A percentile compares a stretch with the other conserved stretches of the same genome.
Evolutionary conservation across 2,329 filamentous ascomycete species (phyloP).

Genomic region (Ophiostoma piceae): DNA sequence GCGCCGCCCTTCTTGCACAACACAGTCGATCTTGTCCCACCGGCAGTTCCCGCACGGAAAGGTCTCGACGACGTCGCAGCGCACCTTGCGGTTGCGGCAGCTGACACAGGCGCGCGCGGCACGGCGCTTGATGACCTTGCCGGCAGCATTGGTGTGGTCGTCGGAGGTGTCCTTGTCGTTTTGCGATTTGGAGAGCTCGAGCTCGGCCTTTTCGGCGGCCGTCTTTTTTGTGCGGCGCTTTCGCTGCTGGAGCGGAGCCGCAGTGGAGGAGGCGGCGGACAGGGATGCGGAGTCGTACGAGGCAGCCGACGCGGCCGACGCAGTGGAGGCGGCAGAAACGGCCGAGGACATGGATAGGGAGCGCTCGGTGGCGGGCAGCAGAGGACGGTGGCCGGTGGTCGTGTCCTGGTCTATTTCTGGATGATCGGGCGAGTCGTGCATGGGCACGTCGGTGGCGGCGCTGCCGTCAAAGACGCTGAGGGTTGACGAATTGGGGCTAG

Average conservation of each 20-base stretch:
- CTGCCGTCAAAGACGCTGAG: slow-evolving; percentile 27
- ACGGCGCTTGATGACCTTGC: slow-evolving; percentile 65
- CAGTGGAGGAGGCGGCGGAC: slow-evolving; percentile 14
- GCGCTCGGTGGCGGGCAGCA: slow-evolving; percentile 21
- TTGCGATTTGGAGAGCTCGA: neutral
- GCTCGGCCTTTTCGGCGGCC: slow-evolving; percentile 22
- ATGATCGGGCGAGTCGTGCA: slow-evolving; percentile 20
- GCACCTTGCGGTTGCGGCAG: slow-evolving; percentile 82
- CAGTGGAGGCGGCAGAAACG: neutral
- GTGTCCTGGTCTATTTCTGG: neutral
- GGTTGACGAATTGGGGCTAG: slow-evolving; percentile 26
- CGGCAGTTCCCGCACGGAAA: slow-evolving; percentile 84
- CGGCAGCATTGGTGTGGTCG: slow-evolving; percentile 33
- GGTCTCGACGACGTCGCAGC: slow-evolving; percentile 88
- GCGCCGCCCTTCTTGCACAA: slow-evolving; percentile 74
- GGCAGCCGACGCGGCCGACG: neutral
- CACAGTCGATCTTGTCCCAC: slow-evolving; percentile 71
- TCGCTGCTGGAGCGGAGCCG: slow-evolving; percentile 20
- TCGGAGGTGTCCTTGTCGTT: slow-evolving; percentile 23
- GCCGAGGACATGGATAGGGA: slow-evolving; percentile 10
- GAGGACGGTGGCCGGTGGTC: slow-evolving; percentile 4
- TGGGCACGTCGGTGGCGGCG: slow-evolving; percentile 20
- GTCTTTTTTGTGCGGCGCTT: slow-evolving; percentile 26
- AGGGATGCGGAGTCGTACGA: slow-evolving; percentile 16
- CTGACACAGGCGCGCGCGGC: slow-evolving; percentile 89